phyloP scores from a whole-genome alignment of 805 yeast genomes.

The Zygotorulaspora sp. region DNA sequence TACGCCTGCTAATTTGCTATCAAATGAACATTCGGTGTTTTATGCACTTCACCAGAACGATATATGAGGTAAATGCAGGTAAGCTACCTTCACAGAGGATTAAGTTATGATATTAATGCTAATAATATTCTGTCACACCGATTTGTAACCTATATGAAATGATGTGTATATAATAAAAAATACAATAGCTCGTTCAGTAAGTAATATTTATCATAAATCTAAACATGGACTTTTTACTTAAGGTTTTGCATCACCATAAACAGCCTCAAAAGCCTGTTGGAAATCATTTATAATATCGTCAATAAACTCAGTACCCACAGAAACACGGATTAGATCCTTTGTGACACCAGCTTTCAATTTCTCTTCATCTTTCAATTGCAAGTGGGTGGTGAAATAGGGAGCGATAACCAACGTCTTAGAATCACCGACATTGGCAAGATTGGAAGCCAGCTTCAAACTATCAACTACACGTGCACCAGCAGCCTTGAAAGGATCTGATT shows the following conservation, averaged over 20 bases:
- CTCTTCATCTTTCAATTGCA: conserved; percentile 80
- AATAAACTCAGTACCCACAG: conserved; percentile 87
- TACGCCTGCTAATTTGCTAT: conserved; percentile 50
- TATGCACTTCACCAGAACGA: conserved; percentile 53
- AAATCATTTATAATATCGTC: conserved; percentile 89
- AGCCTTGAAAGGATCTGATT: conserved; percentile 58
- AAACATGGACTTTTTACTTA: neutral
- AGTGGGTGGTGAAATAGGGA: conserved; percentile 94
- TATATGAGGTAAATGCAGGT: too few species aligned
- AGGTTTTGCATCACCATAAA: conserved; percentile 38
- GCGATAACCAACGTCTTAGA: conserved; percentile 92
- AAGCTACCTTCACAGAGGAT: too few species aligned
- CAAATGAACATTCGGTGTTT: conserved; percentile 43
- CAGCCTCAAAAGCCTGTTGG: conserved; percentile 73
- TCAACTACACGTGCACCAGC: conserved; percentile 85
- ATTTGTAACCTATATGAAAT: too few species aligned
- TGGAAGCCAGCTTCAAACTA: conserved; percentile 75
- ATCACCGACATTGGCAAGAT: conserved; percentile 96
- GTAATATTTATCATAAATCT: too few species aligned
- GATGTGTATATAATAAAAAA: too few species aligned
- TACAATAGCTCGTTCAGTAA: too few species aligned
- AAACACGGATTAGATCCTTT: conserved; percentile 79
- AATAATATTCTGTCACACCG: neutral
- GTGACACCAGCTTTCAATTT: conserved; percentile 81
- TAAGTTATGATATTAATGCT: conserved; percentile 1